Base-by-base conservation (phyloP, 441 rosid genomes). In the Gossypium davidsonii region DNA sequence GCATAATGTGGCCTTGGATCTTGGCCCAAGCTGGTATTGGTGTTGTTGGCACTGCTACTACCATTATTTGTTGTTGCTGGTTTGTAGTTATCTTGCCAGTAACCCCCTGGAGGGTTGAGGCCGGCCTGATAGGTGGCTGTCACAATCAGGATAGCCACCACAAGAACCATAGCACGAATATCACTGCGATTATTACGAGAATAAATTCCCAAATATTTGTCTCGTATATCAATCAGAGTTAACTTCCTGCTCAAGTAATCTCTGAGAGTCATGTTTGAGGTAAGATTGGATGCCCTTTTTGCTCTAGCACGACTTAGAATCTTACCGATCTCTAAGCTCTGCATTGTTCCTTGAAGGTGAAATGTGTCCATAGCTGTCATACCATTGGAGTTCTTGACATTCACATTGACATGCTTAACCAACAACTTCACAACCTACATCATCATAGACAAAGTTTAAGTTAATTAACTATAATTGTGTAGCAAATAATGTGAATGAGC, bases 101-200 rank as follows among this genome's bases (percentile, higher is more conserved):
- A 76, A 1, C 86, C 80, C 0, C 80, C 80, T 0, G 82, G 81
- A 25, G 81, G 84, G 28, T 72, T 74, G 0, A 83, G 73, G 23
- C 34, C 67, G 2, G 79, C 80, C 7, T 83, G 84, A 64, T 83
- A 80, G 11, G 86, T 72, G 14, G 84, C 72, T 7, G 77, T 78
- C 1, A 69, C 84, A 28, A 80, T 76, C 71, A 83, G 58, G 44
- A 67, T 18, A 17, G 71, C 80, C 26, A 77, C 77, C 17, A 73
- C 80, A 17, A 77, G 66, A 0, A 77, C 25, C 18, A 60, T 6
- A 23, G 7, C 28, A 1, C 72, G 67, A 17, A 60, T 6, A 39
- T 77, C 76, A 6, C 23, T 55, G 1, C 57, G 6, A 1, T n/a
- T 10, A 23, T 23, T 17, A 37, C 4, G n/a, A 57, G 34, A 8